Base-by-base conservation (phyloP, 2,329 filamentous ascomycete genomes). In the Pseudocercospora fuligena region DNA sequence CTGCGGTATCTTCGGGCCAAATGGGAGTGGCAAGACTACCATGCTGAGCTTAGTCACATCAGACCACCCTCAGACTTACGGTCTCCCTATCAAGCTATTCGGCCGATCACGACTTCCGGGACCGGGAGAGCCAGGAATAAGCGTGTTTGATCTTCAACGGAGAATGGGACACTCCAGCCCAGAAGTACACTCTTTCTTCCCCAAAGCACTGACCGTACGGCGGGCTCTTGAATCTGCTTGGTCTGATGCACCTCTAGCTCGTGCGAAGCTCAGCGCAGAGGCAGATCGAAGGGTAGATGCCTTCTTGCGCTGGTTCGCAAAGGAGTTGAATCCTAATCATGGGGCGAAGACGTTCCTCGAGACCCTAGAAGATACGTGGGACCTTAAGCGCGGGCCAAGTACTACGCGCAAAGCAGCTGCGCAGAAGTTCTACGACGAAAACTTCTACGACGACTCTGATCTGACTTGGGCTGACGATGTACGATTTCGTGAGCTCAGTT, bases 1-100 rank as follows among this genome's bases (percentile, higher is more conserved):
- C 69, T 97, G 93, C 91, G 94, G 92, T 2, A 87, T 98, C 19
- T 95, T 99, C 75, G 95, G 95, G 0, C 91, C 94, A 33, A 98
- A 99, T 73, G 95, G 87, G 25, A 97, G 93, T 0, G 95, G 95
- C 19, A 99, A 99, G 82, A 99, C 95, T 0, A 99, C 95, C 0
- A 86, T 99, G 46, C 87, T 98, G 29, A 95, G 93, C 5, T 85
- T 99, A 5, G 91, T 99, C 66, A 96, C 92, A 66, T 98, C 94
- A 0, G 95, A 99, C 75, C 95, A 99, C 74, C 95, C 95, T 0
- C 94, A 98, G 78, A 89, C 94, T 0, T 99, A 98, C 78, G 92
- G 92, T 0, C 87, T 94, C 25, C 94, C 94, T 0, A 90, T 99
- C 67, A 90, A 88, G 72, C 84, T 97, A 14, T 98, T 99, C 76